phyloP scores from a whole-genome alignment of 768 basidiomycete species.

The Cystofilobasidium capitatum region DNA sequence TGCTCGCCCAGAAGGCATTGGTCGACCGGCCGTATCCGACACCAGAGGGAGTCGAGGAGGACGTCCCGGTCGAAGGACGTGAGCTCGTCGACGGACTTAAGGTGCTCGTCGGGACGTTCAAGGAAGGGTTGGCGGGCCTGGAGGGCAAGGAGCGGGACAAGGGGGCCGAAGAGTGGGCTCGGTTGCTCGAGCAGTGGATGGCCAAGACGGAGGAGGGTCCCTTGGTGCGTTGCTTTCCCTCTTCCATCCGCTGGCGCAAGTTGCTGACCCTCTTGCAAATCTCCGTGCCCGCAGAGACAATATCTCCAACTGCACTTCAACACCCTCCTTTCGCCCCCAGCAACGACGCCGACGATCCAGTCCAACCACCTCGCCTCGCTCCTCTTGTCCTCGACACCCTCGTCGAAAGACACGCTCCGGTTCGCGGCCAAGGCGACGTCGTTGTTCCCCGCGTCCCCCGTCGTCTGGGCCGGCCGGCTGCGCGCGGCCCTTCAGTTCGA shows the following conservation, averaged over 20 bases:
- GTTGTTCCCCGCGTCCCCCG: slow-evolving; percentile 18
- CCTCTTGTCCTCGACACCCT: slow-evolving; percentile 1
- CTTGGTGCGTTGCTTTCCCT: background rate
- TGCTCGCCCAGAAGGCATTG: slow-evolving; percentile 32
- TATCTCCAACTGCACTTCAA: slow-evolving; percentile 18
- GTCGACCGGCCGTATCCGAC: slow-evolving; percentile 37
- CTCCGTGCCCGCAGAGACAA: background rate
- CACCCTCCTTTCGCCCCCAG: slow-evolving; percentile 19
- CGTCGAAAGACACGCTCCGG: slow-evolving; percentile 7
- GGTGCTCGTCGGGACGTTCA: slow-evolving; percentile 19
- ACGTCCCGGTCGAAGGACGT: background rate
- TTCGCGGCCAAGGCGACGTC: slow-evolving; percentile 15
- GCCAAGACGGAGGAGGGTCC: slow-evolving; percentile 15
- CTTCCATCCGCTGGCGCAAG: background rate
- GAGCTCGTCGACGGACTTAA: slow-evolving; percentile 14
- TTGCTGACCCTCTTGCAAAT: background rate
- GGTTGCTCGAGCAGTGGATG: slow-evolving; percentile 6
- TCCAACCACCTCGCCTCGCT: slow-evolving; percentile 12
- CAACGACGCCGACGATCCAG: slow-evolving; percentile 20
- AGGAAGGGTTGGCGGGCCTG: slow-evolving; percentile 7
- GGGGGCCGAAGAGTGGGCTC: slow-evolving; percentile 8
- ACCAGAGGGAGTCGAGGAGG: slow-evolving; percentile 22
- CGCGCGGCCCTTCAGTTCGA: slow-evolving; percentile 11
- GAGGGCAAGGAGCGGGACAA: slow-evolving; percentile 20
- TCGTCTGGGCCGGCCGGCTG: slow-evolving; percentile 18